Evolutionary conservation across 108 stramenopile genomes (phyloP).

Genomic region (Chaetoceros tenuissimus): DNA sequence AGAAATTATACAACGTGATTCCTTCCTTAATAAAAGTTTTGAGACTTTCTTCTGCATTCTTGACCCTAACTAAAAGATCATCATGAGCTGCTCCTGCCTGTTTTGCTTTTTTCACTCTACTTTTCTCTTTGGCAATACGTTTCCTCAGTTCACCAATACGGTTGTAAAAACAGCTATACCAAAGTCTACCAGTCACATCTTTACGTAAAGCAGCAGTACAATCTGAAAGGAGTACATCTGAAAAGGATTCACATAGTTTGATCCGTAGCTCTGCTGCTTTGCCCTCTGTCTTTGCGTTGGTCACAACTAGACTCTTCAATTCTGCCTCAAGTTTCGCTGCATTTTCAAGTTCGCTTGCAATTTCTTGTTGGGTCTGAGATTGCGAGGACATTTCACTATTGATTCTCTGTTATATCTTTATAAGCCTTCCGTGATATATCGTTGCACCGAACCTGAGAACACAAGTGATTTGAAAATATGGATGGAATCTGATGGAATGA

Average conservation of each 20-base stretch:
- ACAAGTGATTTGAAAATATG: too few relatives aligned
- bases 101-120: conserved; percentile 8
- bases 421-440: too few relatives aligned
- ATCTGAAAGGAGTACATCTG: conserved; percentile 55
- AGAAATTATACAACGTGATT: conserved; percentile 51
- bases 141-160: conserved; percentile 42
- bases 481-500: too few relatives aligned
- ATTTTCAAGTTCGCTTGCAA: background rate
- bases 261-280: conserved; percentile 26
- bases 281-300: background rate
- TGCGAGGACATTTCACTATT: too few relatives aligned
- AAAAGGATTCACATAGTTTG: conserved; percentile 52
- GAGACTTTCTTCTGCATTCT: conserved; percentile 22
- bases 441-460: too few relatives aligned
- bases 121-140: conserved; percentile 36
- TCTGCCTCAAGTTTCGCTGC: background rate
- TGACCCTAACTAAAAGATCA: conserved; percentile 1
- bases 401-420: too few relatives aligned
- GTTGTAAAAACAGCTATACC: conserved; percentile 70
- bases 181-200: conserved; percentile 47
- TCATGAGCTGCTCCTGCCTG: conserved; percentile 10
- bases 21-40: conserved; percentile 53
- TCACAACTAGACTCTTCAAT: background rate
- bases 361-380: background rate
- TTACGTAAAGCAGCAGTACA: conserved; percentile 27